Evolutionary conservation across 352 stramenopile genomes (phyloP).

Genomic region (Phytophthora cryptogea): DNA sequence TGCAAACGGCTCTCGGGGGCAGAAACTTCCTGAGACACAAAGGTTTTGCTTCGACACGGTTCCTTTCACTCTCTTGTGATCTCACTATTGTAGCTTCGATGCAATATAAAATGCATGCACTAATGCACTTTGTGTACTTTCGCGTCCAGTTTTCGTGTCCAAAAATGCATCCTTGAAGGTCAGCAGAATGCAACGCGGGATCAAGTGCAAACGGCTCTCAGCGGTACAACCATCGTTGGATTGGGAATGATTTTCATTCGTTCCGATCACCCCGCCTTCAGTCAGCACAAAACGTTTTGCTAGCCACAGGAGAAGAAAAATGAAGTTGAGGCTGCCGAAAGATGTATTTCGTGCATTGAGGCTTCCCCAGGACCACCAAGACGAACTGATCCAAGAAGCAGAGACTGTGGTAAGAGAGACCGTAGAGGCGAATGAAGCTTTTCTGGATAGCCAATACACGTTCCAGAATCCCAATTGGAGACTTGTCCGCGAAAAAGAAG

Average conservation of each 20-base stretch:
- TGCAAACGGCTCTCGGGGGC: background rate
- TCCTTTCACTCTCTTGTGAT: too few species aligned
- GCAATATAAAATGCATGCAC: too few species aligned
- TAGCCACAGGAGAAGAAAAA: background rate
- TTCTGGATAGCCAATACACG: background rate
- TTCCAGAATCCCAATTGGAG: background rate
- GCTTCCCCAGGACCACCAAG: background rate
- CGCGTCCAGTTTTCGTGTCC: too few species aligned
- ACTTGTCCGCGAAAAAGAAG: background rate
- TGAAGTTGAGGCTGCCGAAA: background rate
- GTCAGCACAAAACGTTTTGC: background rate
- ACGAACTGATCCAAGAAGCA: background rate
- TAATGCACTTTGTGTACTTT: too few species aligned
- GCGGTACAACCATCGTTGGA: background rate
- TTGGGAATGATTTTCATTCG: background rate
- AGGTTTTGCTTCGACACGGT: too few species aligned
- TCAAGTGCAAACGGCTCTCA: background rate
- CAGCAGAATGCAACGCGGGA: background rate
- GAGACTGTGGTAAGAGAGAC: slow-evolving; percentile 3
- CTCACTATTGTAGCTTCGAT: too few species aligned
- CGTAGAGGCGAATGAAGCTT: slow-evolving; percentile 1
- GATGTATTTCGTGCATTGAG: background rate
- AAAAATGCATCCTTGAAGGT: background rate
- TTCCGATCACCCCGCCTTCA: background rate
- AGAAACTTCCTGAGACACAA: too few species aligned